phyloP scores from a whole-genome alignment of 2,329 filamentous ascomycete genomes.

The Neofusicoccum cordaticola region DNA sequence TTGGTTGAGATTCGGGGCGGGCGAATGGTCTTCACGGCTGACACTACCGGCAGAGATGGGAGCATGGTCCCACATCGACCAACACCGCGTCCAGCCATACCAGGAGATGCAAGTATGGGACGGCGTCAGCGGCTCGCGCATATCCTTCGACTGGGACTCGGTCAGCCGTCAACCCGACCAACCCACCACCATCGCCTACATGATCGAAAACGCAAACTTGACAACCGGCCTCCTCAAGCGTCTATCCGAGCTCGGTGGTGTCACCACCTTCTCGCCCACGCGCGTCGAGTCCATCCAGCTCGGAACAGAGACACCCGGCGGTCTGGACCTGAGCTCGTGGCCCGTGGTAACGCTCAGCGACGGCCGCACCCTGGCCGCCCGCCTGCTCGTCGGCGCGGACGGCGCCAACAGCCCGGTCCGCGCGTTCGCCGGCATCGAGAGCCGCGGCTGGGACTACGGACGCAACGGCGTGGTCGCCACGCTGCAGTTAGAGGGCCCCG shows the following conservation, averaged over 20 bases:
- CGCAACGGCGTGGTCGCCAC: conserved; percentile 91
- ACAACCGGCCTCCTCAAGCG: conserved; percentile 72
- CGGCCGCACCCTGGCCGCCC: conserved; percentile 67
- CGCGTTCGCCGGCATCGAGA: conserved; percentile 80
- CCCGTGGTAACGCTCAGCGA: conserved; percentile 74
- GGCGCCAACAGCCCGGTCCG: conserved; percentile 93
- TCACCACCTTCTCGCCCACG: conserved; percentile 71
- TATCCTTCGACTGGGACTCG: conserved; percentile 77
- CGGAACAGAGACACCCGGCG: conserved; percentile 62
- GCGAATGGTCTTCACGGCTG: neutral
- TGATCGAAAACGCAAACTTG: conserved; percentile 93
- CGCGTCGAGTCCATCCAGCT: conserved; percentile 77
- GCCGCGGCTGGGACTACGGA: conserved; percentile 88
- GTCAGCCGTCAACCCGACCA: conserved; percentile 43
- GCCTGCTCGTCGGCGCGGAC: conserved; percentile 87
- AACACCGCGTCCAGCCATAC: conserved; percentile 76
- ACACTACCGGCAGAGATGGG: conserved; percentile 60
- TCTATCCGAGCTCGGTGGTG: conserved; percentile 64
- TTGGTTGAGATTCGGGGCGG: neutral
- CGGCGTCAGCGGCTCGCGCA: conserved; percentile 79
- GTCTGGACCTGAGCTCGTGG: conserved; percentile 80
- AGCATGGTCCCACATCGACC: conserved; percentile 75
- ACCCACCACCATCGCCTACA: conserved; percentile 75
- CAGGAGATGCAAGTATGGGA: conserved; percentile 99
- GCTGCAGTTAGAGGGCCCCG: conserved; percentile 62